Evolutionary conservation across 2,329 filamentous ascomycete species (phyloP).

Genomic region (Pestalotiopsis fici): DNA sequence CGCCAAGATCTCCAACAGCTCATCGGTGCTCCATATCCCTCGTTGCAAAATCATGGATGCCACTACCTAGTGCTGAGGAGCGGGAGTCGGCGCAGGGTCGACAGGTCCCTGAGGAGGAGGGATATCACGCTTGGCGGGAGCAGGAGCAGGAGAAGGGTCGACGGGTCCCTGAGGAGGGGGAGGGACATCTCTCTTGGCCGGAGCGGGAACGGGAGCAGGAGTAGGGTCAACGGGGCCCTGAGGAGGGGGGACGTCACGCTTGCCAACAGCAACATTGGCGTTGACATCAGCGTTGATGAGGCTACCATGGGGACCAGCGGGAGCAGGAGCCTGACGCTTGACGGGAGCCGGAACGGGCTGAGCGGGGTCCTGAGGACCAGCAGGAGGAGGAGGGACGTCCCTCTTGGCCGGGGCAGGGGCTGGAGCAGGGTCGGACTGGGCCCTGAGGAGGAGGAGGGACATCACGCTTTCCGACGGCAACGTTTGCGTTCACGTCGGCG

Average conservation of each 20-base stretch:
- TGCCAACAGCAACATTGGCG: not conserved
- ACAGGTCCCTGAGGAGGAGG: not conserved
- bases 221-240: no score
- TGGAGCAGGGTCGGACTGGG: no score
- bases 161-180: not conserved
- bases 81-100: not conserved
- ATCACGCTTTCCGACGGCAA: not conserved
- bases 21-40: no score
- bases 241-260: no score
- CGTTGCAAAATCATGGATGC: no score
- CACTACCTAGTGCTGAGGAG: not conserved
- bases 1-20: no score
- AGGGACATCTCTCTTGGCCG: not conserved
- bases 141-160: not conserved
- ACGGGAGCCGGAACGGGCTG: no score
- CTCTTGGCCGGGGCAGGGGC: no score
- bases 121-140: not conserved
- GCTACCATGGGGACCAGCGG: not conserved
- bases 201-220: no score
- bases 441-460: not conserved
- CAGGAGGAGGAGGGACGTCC: no score
- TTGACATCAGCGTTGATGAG: not conserved
- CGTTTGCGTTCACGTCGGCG: not conserved
- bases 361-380: no score
- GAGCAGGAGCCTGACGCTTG: no score